These are phyloP conservation scores for Cordyceps cateniannulata DNA, from an alignment of 2,329 filamentous ascomycete species.

Conservation along the genomic window DNA sequence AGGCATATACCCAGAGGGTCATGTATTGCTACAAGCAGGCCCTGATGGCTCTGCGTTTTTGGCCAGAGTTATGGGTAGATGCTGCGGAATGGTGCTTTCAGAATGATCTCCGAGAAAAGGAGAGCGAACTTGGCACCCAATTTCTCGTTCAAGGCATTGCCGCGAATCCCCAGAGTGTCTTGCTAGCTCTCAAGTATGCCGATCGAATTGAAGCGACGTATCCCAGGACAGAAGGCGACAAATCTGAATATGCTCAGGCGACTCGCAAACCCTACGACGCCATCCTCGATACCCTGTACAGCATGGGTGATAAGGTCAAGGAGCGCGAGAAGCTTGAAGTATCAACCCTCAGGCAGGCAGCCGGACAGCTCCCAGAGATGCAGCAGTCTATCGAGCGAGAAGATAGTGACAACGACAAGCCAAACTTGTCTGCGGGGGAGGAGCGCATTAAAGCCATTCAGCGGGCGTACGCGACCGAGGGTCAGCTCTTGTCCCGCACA, in stretches of 20 bases:
- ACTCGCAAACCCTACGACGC: conserved; percentile 80
- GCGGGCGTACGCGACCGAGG: conserved; percentile 65
- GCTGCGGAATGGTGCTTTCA: conserved; percentile 88
- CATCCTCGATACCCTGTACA: conserved; percentile 82
- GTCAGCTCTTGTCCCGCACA: conserved; percentile 70
- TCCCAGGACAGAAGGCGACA: conserved; percentile 69
- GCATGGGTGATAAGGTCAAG: conserved; percentile 68
- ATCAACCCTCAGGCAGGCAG: conserved; percentile 48
- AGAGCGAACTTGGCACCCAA: conserved; percentile 57
- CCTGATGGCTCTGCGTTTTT: conserved; percentile 86
- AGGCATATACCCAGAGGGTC: conserved; percentile 69
- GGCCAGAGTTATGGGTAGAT: conserved; percentile 94
- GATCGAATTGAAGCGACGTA: conserved; percentile 79
- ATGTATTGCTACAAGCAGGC: conserved; percentile 92
- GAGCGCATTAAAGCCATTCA: conserved; percentile 55
- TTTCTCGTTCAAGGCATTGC: conserved; percentile 77
- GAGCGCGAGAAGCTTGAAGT: conserved; percentile 54
- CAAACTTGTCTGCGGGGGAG: conserved; percentile 53
- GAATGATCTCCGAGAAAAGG: conserved; percentile 60
- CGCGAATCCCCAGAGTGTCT: conserved; percentile 88
- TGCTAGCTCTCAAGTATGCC: conserved; percentile 83
- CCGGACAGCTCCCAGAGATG: conserved; percentile 29
- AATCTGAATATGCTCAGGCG: conserved; percentile 68
- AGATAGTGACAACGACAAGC: conserved; percentile 42
- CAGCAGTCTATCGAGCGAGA: conserved; percentile 36